A percentile compares a stretch with the other conserved stretches of the same genome.
Evolutionary conservation across 441 rosid species (phyloP).

Genomic region (Metrosideros polymorpha): DNA sequence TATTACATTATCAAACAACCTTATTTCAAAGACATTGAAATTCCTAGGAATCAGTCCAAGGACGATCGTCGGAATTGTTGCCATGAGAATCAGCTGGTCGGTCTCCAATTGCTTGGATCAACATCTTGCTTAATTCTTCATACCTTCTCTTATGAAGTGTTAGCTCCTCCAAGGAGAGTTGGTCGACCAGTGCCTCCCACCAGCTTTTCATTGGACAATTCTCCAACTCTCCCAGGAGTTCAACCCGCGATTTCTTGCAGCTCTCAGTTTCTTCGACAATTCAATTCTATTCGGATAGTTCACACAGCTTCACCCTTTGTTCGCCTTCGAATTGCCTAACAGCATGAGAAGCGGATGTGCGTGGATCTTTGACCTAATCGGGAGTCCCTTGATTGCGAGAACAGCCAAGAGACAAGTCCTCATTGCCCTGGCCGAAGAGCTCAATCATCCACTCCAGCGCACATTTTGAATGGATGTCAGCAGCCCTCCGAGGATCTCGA

Average conservation of each 20-base stretch:
- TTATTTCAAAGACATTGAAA: not conserved
- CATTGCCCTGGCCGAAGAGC: not conserved
- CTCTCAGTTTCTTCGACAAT: not conserved
- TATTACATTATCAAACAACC: not conserved
- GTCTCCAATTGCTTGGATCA: not conserved
- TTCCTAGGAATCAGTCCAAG: not conserved
- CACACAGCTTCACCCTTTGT: not conserved
- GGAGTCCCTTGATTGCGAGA: not conserved
- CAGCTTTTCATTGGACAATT: not conserved
- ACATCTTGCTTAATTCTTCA: not conserved
- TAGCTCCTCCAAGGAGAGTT: not conserved
- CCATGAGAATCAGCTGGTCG: not conserved
- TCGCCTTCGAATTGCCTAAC: not conserved
- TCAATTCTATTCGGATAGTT: not conserved
- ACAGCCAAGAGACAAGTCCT: not conserved
- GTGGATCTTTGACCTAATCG: not conserved
- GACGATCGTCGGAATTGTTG: not conserved
- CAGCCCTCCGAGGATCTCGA: not conserved
- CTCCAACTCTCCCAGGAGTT: not conserved
- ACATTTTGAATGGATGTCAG: not conserved
- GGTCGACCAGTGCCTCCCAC: not conserved
- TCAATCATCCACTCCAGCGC: not conserved
- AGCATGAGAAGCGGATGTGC: not conserved
- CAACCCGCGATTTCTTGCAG: not conserved
- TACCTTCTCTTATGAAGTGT: not conserved